Evolutionary conservation across 495 filamentous ascomycete species (phyloP).

Genomic region (Aspergillus funiculosus): DNA sequence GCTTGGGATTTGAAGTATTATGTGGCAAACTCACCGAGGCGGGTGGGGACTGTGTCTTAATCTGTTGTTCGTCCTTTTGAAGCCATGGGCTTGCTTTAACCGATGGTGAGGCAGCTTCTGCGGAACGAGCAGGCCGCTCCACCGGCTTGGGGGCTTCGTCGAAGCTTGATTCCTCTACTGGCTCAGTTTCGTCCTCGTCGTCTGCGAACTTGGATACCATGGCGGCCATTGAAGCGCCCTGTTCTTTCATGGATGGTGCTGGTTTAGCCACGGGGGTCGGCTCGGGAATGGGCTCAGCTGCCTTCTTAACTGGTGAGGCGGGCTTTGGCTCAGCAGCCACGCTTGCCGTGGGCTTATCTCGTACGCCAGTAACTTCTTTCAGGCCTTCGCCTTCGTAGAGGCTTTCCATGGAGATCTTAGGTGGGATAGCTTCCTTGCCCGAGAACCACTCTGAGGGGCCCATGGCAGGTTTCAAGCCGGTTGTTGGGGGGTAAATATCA

Average conservation of each 20-base stretch:
- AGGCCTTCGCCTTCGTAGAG: slow-evolving; percentile 79
- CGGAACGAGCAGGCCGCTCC: slow-evolving; percentile 40
- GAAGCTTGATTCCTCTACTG: slow-evolving; percentile 70
- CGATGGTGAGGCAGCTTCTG: slow-evolving; percentile 28
- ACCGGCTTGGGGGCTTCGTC: slow-evolving; percentile 68
- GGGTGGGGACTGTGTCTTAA: slow-evolving; percentile 18
- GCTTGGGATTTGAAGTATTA: too few species aligned
- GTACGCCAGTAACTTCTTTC: slow-evolving; percentile 60
- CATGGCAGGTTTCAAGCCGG: slow-evolving; percentile 71
- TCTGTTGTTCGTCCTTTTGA: slow-evolving; percentile 31
- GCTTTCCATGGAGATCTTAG: slow-evolving; percentile 89
- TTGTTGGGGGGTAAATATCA: slow-evolving; percentile 86
- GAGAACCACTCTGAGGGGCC: slow-evolving; percentile 75
- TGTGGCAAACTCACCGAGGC: slow-evolving; percentile 14
- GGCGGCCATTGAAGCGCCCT: slow-evolving; percentile 75
- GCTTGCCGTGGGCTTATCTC: slow-evolving; percentile 55
- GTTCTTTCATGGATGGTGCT: slow-evolving; percentile 68
- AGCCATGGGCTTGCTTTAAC: slow-evolving; percentile 33
- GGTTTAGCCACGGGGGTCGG: slow-evolving; percentile 46
- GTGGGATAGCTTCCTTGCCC: slow-evolving; percentile 74
- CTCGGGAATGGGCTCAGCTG: slow-evolving; percentile 40
- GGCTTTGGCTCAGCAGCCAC: slow-evolving; percentile 45
- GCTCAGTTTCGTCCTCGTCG: slow-evolving; percentile 53
- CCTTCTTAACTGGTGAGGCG: slow-evolving; percentile 37
- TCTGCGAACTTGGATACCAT: slow-evolving; percentile 83